Percentiles rank a stretch among this genome's conserved stretches.
Conservation (phyloP, 2,329 filamentous ascomycete species). For the Phyllosticta citriasiana region DNA sequence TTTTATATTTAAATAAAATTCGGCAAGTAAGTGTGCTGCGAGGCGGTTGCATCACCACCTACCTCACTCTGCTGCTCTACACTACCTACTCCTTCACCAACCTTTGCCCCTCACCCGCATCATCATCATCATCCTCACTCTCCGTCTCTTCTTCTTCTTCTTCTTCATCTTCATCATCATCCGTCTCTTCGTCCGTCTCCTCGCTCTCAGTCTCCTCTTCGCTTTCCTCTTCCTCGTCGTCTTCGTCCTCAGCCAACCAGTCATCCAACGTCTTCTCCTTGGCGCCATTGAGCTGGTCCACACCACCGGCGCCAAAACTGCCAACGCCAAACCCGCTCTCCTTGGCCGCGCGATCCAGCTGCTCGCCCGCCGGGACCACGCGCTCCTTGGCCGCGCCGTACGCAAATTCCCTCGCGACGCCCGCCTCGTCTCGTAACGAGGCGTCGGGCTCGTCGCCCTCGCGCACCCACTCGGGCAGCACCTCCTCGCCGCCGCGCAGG, state of each 20-base stretch:
- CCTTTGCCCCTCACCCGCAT: constrained; percentile 24
- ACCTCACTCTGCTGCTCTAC: too few relatives aligned
- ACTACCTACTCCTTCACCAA: constrained; percentile 22
- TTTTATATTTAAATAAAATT: too few relatives aligned
- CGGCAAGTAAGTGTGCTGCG: too few relatives aligned
- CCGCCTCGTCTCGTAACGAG: constrained; percentile 52
- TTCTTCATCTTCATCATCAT: constrained; percentile 31
- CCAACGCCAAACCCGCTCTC: constrained; percentile 18
- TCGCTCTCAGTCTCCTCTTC: constrained; percentile 39
- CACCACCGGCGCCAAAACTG: constrained; percentile 25
- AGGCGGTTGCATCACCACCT: too few relatives aligned
- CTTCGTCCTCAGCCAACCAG: constrained; percentile 71
- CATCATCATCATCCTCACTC: constrained; percentile 43
- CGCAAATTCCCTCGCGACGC: constrained; percentile 23
- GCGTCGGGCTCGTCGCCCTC: constrained; percentile 71
- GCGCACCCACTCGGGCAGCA: constrained; percentile 75
- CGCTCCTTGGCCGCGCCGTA: constrained; percentile 20
- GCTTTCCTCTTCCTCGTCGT: constrained; percentile 42
- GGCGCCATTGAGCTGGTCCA: constrained; percentile 42
- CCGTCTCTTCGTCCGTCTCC: constrained; percentile 34
- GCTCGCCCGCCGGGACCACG: constrained; percentile 49
- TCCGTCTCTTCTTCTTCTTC: constrained; percentile 45
- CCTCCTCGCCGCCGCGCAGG: constrained; percentile 65
- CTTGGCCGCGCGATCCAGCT: constrained; percentile 48
- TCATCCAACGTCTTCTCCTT: constrained; percentile 80